phyloP scores from a whole-genome alignment of 1,284 basidiomycete species.

The Ustilago trichophora region DNA sequence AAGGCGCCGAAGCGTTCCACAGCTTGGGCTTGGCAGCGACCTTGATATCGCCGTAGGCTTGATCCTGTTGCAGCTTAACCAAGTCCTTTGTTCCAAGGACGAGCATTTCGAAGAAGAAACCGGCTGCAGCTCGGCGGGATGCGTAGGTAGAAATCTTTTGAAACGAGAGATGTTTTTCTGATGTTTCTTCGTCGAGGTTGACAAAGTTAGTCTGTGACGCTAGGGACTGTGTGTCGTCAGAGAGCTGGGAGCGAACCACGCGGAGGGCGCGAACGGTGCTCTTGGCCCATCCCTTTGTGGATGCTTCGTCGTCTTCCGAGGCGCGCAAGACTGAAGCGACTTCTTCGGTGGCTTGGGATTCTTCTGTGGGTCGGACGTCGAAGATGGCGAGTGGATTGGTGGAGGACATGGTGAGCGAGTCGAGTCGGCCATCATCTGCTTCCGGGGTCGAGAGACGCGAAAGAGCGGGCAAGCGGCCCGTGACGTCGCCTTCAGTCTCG shows the following conservation, averaged over 20 bases:
- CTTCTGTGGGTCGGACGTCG: slow-evolving; percentile 72
- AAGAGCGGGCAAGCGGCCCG: slow-evolving; percentile 49
- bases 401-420: slow-evolving; percentile 73
- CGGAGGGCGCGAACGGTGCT: slow-evolving; percentile 88
- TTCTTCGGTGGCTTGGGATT: slow-evolving; percentile 64
- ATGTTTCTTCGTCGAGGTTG: slow-evolving; percentile 24
- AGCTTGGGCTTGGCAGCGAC: slow-evolving; percentile 83
- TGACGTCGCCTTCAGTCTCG: slow-evolving; percentile 27
- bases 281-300: slow-evolving; percentile 77
- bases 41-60: slow-evolving; percentile 82
- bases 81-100: slow-evolving; percentile 92
- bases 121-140: slow-evolving; percentile 85
- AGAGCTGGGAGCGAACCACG: slow-evolving; percentile 80
- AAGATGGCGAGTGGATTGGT: slow-evolving; percentile 83
- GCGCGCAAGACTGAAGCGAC: slow-evolving; percentile 68
- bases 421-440: slow-evolving; percentile 73
- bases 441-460: slow-evolving; percentile 68
- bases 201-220: slow-evolving; percentile 41
- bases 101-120: slow-evolving; percentile 97
- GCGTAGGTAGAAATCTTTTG: slow-evolving; percentile 79
- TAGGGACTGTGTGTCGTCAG: background rate
- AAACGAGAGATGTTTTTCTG: slow-evolving; percentile 75
- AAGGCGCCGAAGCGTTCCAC: slow-evolving; percentile 56
- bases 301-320: slow-evolving; percentile 68
- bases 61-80: slow-evolving; percentile 78